A percentile compares a stretch with the other conserved stretches of the same genome.
phyloP scores from a whole-genome alignment of 306 rosid species.

The Heteromeles arbutifolia region DNA sequence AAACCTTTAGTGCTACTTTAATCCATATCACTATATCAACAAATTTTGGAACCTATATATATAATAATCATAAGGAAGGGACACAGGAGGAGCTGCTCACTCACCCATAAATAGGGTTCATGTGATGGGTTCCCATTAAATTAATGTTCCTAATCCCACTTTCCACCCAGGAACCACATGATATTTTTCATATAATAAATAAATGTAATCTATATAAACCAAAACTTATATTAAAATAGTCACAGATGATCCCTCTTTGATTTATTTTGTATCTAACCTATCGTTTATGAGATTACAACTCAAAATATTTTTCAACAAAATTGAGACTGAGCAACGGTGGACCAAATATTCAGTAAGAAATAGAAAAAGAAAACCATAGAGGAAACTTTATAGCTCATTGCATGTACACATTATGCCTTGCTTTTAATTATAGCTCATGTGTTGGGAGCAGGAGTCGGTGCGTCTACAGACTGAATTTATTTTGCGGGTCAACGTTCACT shows the following conservation, averaged over 20 bases:
- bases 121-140: background rate
- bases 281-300: too few relatives aligned
- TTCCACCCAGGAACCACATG: conserved; percentile 52
- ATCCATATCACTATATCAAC: background rate
- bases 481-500: conserved; percentile 35
- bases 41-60: background rate
- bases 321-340: background rate
- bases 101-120: background rate
- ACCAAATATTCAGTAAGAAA: background rate
- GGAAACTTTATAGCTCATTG: background rate
- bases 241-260: conserved; percentile 13
- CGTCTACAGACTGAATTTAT: conserved; percentile 28
- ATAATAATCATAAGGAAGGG: background rate
- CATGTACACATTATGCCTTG: conserved; percentile 1
- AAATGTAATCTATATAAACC: conserved; percentile 15
- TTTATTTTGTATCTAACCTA: background rate
- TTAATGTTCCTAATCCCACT: conserved; percentile 10
- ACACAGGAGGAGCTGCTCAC: background rate
- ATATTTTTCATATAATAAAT: conserved; percentile 22
- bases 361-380: background rate
- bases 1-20: background rate
- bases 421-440: conserved; percentile 26
- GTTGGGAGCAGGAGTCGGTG: conserved; percentile 38
- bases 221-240: conserved; percentile 14
- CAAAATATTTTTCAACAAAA: background rate